Base-by-base conservation (phyloP, 2,329 filamentous ascomycete species). In the Penicillium italicum region DNA sequence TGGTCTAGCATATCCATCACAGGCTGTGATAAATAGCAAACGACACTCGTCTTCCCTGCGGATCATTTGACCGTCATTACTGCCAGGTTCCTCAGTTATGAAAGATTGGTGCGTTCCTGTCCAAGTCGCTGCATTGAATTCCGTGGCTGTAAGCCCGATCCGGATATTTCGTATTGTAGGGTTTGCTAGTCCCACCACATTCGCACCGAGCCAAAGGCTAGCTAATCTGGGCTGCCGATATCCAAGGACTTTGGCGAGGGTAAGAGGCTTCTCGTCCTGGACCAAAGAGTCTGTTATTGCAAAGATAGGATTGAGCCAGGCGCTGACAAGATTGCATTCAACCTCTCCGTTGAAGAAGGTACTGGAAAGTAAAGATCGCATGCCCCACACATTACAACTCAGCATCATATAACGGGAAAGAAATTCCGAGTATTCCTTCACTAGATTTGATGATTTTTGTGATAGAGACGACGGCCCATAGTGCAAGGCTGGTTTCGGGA, bases 281-380 rank as follows among this genome's bases (percentile, higher is more conserved):
- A 42, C 22, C 41, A 53, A 28, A 63, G 60, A 49, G 48, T 62
- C 41, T 12, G 63, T 14, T 20, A 62, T 33, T 5, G 57, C 56
- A 55, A 67, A 62, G 5, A 53, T 56, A 2, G 65, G 61, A n/a
- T 62, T 63, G 4, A 65, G 18, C 60, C 62, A 65, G 11, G 64
- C 60, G 47, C 62, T 65, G 46, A 64, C 61, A 28, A 66, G 48
- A 33, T 65, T 66, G 37, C 62, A 68, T 34, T 65, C 55, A 41
- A 67, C 56, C 26, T 62, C 53, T 41, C 36, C 0, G 46, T 65
- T 62, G 52, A 67, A 67, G 41, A 68, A 66, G 10, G 62, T 65
- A 52, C 61, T 62, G 28, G 18, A 56, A 10, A 68, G 58, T 11
- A 68, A 49, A 49, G 63, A 69, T 36, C 63, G 60, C 7, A 67